These are phyloP conservation scores for Lagenaria siceraria DNA, from an alignment of 306 rosid genomes.

Conservation along the genomic window DNA sequence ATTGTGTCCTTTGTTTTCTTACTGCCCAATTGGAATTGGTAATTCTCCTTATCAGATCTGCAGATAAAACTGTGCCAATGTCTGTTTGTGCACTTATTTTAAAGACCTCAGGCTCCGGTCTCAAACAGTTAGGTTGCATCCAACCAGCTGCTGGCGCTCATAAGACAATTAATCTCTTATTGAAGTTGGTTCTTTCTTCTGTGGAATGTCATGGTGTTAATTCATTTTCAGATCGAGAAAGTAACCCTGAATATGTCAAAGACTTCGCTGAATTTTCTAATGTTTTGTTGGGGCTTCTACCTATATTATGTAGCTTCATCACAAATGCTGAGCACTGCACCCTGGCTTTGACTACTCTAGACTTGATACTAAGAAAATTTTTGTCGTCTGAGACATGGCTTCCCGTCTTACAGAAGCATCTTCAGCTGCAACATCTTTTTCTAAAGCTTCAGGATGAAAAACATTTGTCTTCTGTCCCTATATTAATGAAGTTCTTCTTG, in stretches of 20 bases:
- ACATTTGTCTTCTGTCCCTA: constrained; percentile 30
- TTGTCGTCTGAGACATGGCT: constrained; percentile 71
- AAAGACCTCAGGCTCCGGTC: constrained; percentile 56
- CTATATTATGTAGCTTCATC: constrained; percentile 64
- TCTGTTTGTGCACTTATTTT: constrained; percentile 37
- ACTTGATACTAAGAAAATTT: constrained; percentile 55
- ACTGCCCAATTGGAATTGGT: constrained; percentile 58
- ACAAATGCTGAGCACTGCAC: constrained; percentile 45
- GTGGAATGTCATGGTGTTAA: constrained; percentile 37
- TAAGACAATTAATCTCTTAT: constrained; percentile 37
- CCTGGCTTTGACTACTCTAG: constrained; percentile 57
- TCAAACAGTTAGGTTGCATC: constrained; percentile 48
- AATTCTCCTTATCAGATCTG: constrained; percentile 44
- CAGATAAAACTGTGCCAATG: constrained; percentile 29
- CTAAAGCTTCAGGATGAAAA: constrained; percentile 64
- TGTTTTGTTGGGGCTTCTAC: constrained; percentile 55
- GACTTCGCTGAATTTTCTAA: constrained; percentile 54
- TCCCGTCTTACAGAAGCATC: constrained; percentile 61
- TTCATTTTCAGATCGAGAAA: constrained; percentile 25
- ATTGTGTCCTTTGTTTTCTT: constrained; percentile 50
- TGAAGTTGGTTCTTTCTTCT: constrained; percentile 57
- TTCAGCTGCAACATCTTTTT: constrained; percentile 52
- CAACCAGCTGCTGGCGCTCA: constrained; percentile 36
- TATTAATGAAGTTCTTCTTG: constrained; percentile 67
- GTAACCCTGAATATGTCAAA: constrained; percentile 27